Evolutionary conservation across 2,329 filamentous ascomycete species (phyloP).

Genomic region (Pseudogymnoascus sp.): DNA sequence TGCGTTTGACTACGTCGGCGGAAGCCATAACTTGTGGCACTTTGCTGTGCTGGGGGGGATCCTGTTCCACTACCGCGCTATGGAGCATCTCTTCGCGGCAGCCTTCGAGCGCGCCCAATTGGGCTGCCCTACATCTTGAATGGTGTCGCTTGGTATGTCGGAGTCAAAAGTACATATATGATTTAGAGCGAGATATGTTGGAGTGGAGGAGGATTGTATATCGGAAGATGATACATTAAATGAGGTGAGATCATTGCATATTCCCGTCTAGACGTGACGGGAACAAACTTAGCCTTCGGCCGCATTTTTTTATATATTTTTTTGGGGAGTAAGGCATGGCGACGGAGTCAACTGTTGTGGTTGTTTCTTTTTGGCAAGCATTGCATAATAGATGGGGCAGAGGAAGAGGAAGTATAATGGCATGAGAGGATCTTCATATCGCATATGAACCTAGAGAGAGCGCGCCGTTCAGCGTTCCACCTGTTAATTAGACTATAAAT

Average conservation of each 20-base stretch:
- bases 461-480: neutral
- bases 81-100: conserved; percentile 86
- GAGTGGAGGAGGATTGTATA: neutral
- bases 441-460: neutral
- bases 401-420: neutral
- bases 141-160: neutral
- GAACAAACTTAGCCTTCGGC: neutral
- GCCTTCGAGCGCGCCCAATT: conserved; percentile 60
- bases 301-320: neutral
- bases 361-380: conserved; percentile 4
- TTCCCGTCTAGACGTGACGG: neutral
- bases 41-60: conserved; percentile 90
- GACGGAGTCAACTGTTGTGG: neutral
- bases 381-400: neutral
- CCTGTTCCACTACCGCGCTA: conserved; percentile 91
- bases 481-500: neutral
- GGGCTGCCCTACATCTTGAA: conserved; percentile 18
- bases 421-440: neutral
- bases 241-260: neutral
- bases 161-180: conserved; percentile 5
- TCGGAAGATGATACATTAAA: neutral
- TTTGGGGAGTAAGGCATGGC: neutral
- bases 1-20: conserved; percentile 89
- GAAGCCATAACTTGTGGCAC: conserved; percentile 97
- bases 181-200: neutral